Evolutionary conservation across 371 early-diverging fungal species (phyloP).

Genomic region (Lichtheimia corymbifera): DNA sequence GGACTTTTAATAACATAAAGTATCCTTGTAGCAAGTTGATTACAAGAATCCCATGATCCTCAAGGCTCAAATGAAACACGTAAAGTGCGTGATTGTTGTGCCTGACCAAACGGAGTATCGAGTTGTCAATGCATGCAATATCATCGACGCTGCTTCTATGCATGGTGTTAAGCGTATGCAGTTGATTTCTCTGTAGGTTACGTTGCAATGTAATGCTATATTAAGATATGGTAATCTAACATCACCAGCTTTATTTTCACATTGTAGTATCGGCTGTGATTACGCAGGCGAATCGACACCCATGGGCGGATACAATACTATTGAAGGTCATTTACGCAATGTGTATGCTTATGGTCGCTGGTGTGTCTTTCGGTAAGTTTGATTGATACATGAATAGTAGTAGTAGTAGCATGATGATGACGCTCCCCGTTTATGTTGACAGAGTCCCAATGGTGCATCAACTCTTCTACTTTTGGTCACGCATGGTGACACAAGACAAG

Average conservation of each 20-base stretch:
- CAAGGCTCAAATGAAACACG: slow-evolving; percentile 11
- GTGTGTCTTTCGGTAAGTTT: slow-evolving; percentile 15
- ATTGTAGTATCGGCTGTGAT: slow-evolving; percentile 3
- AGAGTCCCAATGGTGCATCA: slow-evolving; percentile 7
- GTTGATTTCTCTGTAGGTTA: slow-evolving; percentile 9
- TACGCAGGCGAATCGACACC: neutral
- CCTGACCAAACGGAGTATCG: slow-evolving; percentile 3
- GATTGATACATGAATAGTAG: no score
- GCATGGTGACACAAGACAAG: slow-evolving; percentile 14
- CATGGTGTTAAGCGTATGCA: slow-evolving; percentile 11
- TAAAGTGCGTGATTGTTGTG: slow-evolving; percentile 13
- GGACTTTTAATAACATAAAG: no score
- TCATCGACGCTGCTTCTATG: slow-evolving; percentile 9
- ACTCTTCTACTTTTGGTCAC: slow-evolving; percentile 14
- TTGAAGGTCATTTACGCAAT: slow-evolving; percentile 15
- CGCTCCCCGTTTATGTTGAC: no score
- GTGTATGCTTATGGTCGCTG: slow-evolving; percentile 16
- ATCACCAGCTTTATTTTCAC: no score
- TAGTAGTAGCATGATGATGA: no score
- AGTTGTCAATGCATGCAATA: neutral
- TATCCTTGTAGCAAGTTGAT: slow-evolving; percentile 10
- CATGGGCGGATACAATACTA: neutral
- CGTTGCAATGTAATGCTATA: neutral
- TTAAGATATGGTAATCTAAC: no score
- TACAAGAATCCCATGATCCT: slow-evolving; percentile 9